Percentiles rank a stretch among this genome's conserved stretches.
Evolutionary conservation across 179 eudicot genomes (phyloP).

Genomic region (Beta macrorhiza): DNA sequence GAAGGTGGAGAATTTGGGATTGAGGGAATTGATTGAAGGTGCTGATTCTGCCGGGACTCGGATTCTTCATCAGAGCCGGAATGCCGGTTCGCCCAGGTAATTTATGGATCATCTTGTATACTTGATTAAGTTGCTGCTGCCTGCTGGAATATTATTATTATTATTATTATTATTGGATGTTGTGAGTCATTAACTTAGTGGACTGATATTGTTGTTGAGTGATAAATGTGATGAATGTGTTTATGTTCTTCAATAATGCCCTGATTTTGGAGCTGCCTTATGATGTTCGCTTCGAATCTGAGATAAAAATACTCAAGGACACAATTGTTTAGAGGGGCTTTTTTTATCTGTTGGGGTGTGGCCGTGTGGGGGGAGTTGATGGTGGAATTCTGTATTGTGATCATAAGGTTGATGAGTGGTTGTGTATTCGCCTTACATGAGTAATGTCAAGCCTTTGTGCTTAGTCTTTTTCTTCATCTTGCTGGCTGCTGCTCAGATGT

Average conservation of each 20-base stretch:
- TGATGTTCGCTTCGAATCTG: not conserved
- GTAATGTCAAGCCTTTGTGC: too few species aligned
- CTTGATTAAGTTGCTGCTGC: not conserved
- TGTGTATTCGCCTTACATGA: too few species aligned
- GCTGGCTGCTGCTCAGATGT: too few species aligned
- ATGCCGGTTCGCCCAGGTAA: constrained; percentile 61
- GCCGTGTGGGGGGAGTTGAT: too few species aligned
- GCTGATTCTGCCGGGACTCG: constrained; percentile 39
- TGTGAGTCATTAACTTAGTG: not conserved
- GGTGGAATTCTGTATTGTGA: too few species aligned
- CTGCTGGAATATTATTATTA: not conserved
- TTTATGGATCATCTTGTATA: not conserved
- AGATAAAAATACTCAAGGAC: too few species aligned
- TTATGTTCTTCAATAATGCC: not conserved
- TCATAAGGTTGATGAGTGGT: too few species aligned
- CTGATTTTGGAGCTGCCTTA: not conserved
- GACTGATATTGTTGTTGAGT: not conserved
- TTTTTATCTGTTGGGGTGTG: too few species aligned
- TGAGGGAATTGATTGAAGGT: constrained; percentile 73
- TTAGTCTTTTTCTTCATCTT: too few species aligned
- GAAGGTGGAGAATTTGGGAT: constrained; percentile 55
- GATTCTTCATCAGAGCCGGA: constrained; percentile 70
- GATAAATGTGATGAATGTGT: not conserved
- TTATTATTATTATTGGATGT: too few species aligned
- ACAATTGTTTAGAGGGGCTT: too few species aligned